These are phyloP conservation scores for Blastobotrys attinorum DNA, from an alignment of 805 yeast genomes.

Conservation along the genomic window DNA sequence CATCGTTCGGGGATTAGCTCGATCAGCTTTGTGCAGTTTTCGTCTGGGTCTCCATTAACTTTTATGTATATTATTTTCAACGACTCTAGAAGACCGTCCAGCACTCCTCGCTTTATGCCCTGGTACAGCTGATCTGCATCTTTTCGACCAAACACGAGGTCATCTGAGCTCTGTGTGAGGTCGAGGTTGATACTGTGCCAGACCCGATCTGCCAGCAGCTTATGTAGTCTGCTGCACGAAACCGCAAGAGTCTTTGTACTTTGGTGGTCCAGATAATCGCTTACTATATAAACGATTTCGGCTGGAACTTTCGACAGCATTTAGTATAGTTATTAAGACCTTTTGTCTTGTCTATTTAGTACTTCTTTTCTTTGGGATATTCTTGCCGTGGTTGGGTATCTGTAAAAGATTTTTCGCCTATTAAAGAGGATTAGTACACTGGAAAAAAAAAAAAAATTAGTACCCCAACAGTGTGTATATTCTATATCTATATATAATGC, in stretches of 20 bases:
- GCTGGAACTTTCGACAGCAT: neutral
- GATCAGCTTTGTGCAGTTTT: neutral
- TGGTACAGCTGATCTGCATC: neutral
- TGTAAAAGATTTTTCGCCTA: too few relatives aligned
- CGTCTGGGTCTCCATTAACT: neutral
- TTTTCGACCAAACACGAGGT: neutral
- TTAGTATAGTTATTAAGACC: too few relatives aligned
- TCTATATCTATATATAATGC: too few relatives aligned
- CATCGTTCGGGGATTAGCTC: neutral
- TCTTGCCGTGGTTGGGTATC: too few relatives aligned
- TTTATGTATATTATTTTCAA: neutral
- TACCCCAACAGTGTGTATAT: too few relatives aligned
- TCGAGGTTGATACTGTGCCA: neutral
- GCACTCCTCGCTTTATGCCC: neutral
- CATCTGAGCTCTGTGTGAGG: neutral
- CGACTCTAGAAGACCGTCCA: neutral
- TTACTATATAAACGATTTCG: neutral
- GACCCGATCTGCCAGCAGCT: neutral
- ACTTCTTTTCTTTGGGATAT: neutral
- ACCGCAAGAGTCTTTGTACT: neutral
- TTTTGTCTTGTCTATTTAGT: neutral
- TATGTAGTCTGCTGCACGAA: neutral
- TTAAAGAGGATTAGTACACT: too few relatives aligned
- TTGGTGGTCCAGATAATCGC: neutral
- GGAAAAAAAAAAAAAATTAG: too few relatives aligned